Percentiles rank a stretch among this genome's conserved stretches.
phyloP scores from a whole-genome alignment of 106 monocot species.

The Acanthochlamys bracteata region DNA sequence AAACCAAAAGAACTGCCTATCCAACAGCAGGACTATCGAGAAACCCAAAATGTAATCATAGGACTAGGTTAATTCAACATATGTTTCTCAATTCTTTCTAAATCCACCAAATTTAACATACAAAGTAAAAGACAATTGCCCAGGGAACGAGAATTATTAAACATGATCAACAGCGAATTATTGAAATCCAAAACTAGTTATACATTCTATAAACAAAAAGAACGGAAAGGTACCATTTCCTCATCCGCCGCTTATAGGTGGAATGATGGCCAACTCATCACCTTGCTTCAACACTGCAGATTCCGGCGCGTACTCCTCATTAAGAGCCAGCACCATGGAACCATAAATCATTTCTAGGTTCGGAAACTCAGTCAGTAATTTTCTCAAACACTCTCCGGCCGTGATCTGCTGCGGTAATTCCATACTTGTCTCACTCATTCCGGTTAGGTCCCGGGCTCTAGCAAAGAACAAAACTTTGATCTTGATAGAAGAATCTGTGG shows the following conservation, averaged over 20 bases:
- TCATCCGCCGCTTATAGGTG: slow-evolving; percentile 92
- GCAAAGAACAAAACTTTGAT: slow-evolving; percentile 88
- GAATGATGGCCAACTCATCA: slow-evolving; percentile 92
- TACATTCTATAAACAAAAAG: too few species aligned
- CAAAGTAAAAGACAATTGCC: too few species aligned
- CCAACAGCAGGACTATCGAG: too few species aligned
- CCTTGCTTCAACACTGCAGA: slow-evolving; percentile 41
- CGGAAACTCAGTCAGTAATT: slow-evolving; percentile 44
- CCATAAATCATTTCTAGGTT: slow-evolving; percentile 44
- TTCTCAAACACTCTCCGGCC: slow-evolving; percentile 44
- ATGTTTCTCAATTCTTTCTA: too few species aligned
- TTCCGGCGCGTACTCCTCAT: slow-evolving; percentile 74
- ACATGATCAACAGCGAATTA: too few species aligned
- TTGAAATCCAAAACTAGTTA: too few species aligned
- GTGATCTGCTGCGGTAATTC: slow-evolving; percentile 45
- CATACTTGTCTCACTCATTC: slow-evolving; percentile 26
- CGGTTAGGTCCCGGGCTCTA: slow-evolving; percentile 74
- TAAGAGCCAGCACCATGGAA: slow-evolving; percentile 72
- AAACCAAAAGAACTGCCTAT: too few species aligned
- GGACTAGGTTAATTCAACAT: too few species aligned
- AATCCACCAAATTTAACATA: too few species aligned
- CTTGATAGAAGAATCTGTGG: slow-evolving; percentile 2
- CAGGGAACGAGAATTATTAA: too few species aligned
- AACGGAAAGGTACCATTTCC: neutral
- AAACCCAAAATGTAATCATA: too few species aligned